Evolutionary conservation across 2,329 filamentous ascomycete genomes (phyloP).

Genomic region (Cercospora sp.): DNA sequence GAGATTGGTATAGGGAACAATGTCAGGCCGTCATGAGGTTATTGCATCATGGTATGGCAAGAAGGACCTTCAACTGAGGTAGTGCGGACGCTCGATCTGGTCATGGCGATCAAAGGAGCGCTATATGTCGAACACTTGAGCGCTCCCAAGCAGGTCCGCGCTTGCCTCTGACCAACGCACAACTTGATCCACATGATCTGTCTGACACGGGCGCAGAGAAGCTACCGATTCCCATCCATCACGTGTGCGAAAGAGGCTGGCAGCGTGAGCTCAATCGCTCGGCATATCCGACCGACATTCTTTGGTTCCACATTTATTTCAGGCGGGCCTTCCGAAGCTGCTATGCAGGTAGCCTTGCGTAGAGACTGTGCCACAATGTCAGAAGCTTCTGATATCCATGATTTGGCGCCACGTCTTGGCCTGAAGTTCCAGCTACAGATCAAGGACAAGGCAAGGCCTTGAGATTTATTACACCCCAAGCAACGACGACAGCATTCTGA

Average conservation of each 20-base stretch:
- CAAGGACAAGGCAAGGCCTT: not conserved
- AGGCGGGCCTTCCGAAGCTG: not conserved
- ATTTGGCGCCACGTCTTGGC: not conserved
- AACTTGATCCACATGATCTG: not conserved
- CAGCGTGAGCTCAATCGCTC: not conserved
- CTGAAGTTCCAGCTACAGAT: not conserved
- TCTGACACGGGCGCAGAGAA: not conserved
- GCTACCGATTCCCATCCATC: not conserved
- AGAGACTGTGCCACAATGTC: not conserved
- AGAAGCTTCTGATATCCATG: not conserved
- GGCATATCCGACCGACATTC: not conserved
- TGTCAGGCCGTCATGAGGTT: not conserved
- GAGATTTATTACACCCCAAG: not conserved
- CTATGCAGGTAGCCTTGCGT: not conserved
- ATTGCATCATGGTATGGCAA: not conserved
- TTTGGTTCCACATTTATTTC: not conserved
- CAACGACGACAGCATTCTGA: not conserved
- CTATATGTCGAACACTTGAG: too few relatives aligned
- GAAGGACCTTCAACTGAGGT: too few relatives aligned
- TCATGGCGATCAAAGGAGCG: not conserved
- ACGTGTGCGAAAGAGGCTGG: not conserved
- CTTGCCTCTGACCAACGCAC: not conserved
- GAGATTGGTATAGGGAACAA: not conserved
- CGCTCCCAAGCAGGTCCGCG: not conserved
- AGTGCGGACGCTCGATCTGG: not conserved